A percentile compares a stretch with the other conserved stretches of the same genome.
These are phyloP conservation scores for Cymbopogon citratus DNA, from an alignment of 176 grass and related monocot species.

Conservation along the genomic window DNA sequence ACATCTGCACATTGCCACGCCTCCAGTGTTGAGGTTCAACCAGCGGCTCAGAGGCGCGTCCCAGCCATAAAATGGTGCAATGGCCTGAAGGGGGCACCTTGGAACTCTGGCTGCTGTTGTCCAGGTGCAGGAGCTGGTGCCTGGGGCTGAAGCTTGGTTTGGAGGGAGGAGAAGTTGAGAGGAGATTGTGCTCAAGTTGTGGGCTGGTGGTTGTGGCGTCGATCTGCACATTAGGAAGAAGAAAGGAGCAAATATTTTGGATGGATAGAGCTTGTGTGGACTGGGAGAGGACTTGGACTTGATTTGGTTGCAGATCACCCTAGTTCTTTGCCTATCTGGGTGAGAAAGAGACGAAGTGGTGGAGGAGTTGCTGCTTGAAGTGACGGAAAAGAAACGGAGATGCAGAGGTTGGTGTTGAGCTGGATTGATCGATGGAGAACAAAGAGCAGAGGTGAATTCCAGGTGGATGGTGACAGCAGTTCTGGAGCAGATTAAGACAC, in stretches of 20 bases:
- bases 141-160: neutral
- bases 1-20: neutral
- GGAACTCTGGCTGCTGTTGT: too few relatives aligned
- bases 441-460: neutral
- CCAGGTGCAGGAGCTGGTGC: neutral
- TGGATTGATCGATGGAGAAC: neutral
- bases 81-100: too few relatives aligned
- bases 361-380: neutral
- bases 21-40: neutral
- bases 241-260: neutral
- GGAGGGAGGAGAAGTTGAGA: neutral
- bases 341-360: neutral
- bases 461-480: neutral
- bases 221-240: neutral
- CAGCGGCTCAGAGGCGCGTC: neutral
- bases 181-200: neutral
- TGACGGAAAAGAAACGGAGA: neutral
- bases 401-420: neutral
- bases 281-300: too few relatives aligned
- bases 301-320: too few relatives aligned
- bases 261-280: neutral
- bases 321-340: neutral
- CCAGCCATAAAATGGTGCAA: too few relatives aligned
- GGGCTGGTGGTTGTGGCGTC: neutral
- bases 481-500: neutral